Percentiles rank a stretch among this genome's conserved stretches.
These are phyloP conservation scores for Solanum pinnatisectum DNA, from an alignment of 257 asterid genomes.

Conservation along the genomic window DNA sequence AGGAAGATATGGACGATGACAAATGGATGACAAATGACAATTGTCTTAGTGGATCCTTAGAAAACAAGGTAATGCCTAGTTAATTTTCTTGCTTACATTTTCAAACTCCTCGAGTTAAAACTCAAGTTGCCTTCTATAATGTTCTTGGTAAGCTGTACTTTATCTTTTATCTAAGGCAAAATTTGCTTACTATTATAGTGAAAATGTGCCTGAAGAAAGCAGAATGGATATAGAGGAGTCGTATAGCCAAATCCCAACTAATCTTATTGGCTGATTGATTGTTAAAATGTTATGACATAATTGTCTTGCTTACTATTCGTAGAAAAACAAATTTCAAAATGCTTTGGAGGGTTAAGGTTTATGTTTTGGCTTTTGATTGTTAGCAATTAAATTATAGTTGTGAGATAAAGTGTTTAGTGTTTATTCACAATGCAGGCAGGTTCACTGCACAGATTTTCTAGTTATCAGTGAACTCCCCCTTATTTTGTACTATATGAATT, in stretches of 20 bases:
- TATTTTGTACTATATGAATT: background rate
- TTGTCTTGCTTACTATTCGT: background rate
- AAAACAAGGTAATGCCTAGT: conserved; percentile 32
- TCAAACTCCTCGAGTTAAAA: background rate
- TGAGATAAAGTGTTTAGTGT: background rate
- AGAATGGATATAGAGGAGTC: background rate
- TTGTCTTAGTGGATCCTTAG: conserved; percentile 22
- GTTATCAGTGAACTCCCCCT: background rate
- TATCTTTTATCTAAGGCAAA: background rate
- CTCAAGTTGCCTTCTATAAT: background rate
- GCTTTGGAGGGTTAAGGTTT: background rate
- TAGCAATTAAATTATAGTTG: background rate
- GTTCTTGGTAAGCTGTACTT: background rate
- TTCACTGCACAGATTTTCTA: background rate
- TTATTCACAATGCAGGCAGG: background rate
- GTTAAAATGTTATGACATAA: background rate
- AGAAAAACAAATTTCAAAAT: background rate
- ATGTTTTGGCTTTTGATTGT: background rate
- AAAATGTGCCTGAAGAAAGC: background rate
- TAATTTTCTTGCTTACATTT: background rate
- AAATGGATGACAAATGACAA: conserved; percentile 17
- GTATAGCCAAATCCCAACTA: background rate
- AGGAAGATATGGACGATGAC: conserved; percentile 35
- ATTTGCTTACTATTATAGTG: background rate
- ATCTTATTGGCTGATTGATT: background rate